Evolutionary conservation across 805 yeast species (phyloP), one percentile per base, ranked within the genome.

Genomic region (Zygosaccharomyces rouxii): DNA sequence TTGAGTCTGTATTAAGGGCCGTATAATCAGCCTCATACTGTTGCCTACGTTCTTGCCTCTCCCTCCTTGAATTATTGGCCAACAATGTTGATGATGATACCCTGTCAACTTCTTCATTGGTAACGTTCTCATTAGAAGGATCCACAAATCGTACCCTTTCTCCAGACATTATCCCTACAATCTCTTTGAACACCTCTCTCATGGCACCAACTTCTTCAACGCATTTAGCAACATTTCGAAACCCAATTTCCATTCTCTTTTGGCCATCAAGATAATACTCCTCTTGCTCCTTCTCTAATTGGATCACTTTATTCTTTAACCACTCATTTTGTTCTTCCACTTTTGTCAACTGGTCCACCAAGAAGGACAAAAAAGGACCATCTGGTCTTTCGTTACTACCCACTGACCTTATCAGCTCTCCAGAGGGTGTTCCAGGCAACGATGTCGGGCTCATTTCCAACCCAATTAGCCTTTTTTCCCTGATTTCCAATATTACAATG

Each of bases 151-250:
- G 48, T 29, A 58, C 48, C 28, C 64, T 44, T 37, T 59, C 57
- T 1, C 63, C 64, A 7, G 57, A 56, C 57, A 62, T 56, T 7
- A 60, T 55, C 4, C 62, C 64, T 10, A 60, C 58, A 7, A 62
- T 48, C 38, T 60, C 64, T 38, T 59, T 57, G 46, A 62, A 62
- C 7, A 58, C 49, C 23, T 53, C 57, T 28, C 52, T 57, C 52
- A 61, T 44, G 7, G 55, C 53, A 3, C 51, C 29, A n/a, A 60
- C 48, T 23, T 60, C 63, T 6, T 54, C 51, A 1, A 47, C 40
- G 45, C 57, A 54, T 26, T 48, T 50, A 4, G 50, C 50, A 7
- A 58, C 45, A 18, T 59, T 47, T 23, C 50, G 47, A 26, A 59
- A 55, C 5, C 58, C 59, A 21, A 42, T 44, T 22, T 56, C 61